A percentile compares a stretch with the other conserved stretches of the same genome.
Conservation (phyloP, 495 filamentous ascomycete genomes). For the Aspergillus avenaceus region DNA sequence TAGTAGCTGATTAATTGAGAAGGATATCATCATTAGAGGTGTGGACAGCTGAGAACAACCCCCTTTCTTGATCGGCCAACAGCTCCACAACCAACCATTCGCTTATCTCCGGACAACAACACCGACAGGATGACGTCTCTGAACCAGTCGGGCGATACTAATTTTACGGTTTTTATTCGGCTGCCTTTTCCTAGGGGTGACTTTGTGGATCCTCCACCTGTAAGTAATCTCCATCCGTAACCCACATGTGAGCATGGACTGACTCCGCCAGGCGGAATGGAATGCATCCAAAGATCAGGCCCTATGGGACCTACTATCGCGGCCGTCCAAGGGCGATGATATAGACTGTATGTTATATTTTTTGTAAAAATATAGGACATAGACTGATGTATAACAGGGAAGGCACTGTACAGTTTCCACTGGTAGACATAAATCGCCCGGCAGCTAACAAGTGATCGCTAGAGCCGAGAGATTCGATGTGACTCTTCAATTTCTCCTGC, state of each 20-base stretch:
- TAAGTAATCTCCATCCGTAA: conserved; percentile 34
- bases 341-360: conserved; percentile 80
- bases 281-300: conserved; percentile 77
- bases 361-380: too few relatives aligned
- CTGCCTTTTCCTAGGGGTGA: conserved; percentile 82
- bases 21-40: too few relatives aligned
- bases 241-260: conserved; percentile 2
- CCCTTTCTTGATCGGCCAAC: background rate
- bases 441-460: conserved; percentile 9
- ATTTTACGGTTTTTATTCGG: conserved; percentile 76
- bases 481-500: conserved; percentile 80
- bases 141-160: conserved; percentile 22
- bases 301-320: conserved; percentile 87
- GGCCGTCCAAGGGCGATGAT: conserved; percentile 64
- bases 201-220: conserved; percentile 86
- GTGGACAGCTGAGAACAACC: too few relatives aligned
- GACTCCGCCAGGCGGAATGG: conserved; percentile 56
- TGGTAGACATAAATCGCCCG: background rate
- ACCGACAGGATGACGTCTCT: conserved; percentile 10
- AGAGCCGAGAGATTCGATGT: conserved; percentile 67
- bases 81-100: background rate
- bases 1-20: too few relatives aligned
- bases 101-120: conserved; percentile 2
- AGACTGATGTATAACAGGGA: conserved; percentile 59
- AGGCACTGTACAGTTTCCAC: conserved; percentile 56